Conservation (phyloP, 768 basidiomycete species). For the Russula olivacea region DNA sequence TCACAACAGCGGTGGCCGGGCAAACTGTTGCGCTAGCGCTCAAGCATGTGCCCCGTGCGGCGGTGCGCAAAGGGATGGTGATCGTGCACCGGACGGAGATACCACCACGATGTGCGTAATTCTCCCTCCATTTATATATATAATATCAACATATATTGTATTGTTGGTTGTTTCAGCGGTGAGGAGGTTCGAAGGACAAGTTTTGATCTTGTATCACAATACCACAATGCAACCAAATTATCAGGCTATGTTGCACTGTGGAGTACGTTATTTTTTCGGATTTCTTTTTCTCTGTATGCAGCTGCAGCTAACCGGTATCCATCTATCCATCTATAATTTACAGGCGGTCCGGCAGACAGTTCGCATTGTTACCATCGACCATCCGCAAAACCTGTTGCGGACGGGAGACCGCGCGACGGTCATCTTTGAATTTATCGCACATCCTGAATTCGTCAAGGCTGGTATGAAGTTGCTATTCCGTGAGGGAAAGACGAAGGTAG, state of each 20-base stretch:
- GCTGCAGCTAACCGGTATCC: slow-evolving; percentile 14
- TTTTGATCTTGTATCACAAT: slow-evolving; percentile 90
- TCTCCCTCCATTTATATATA: background rate
- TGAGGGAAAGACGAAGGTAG: slow-evolving; percentile 92
- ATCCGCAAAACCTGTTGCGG: slow-evolving; percentile 80
- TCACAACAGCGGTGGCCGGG: slow-evolving; percentile 84
- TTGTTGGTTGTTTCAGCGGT: slow-evolving; percentile 45
- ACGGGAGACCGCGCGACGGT: slow-evolving; percentile 95
- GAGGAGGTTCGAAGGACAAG: slow-evolving; percentile 85
- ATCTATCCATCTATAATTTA: background rate
- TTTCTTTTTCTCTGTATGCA: background rate
- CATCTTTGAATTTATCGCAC: slow-evolving; percentile 90
- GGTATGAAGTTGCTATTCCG: slow-evolving; percentile 92
- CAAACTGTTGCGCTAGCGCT: slow-evolving; percentile 92
- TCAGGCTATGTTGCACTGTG: slow-evolving; percentile 95
- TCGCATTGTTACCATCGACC: slow-evolving; percentile 83
- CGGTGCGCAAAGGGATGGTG: slow-evolving; percentile 93
- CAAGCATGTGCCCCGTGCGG: slow-evolving; percentile 76
- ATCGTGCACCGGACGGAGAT: slow-evolving; percentile 73
- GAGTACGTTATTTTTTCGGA: slow-evolving; percentile 42
- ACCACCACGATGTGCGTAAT: slow-evolving; percentile 60
- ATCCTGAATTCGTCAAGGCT: slow-evolving; percentile 86
- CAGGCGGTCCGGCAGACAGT: slow-evolving; percentile 91
- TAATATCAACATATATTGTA: background rate
- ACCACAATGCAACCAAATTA: slow-evolving; percentile 91